Evolutionary conservation across 1,284 basidiomycete genomes (phyloP).

Genomic region (Lignosus rhinocerotis): DNA sequence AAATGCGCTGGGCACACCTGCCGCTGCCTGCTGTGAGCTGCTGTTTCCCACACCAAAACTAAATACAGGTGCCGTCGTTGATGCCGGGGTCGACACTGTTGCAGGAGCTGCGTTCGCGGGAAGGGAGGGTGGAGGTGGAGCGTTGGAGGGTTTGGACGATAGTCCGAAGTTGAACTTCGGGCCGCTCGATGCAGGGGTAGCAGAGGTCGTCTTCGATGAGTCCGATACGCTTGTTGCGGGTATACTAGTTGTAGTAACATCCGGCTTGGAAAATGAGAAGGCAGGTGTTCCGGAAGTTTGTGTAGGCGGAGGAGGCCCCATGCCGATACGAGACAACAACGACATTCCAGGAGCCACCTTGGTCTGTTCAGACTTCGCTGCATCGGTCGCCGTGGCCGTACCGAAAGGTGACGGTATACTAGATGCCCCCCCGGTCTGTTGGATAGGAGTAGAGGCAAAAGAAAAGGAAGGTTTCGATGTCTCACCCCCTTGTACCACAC

Average conservation of each 20-base stretch:
- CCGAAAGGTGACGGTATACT: conserved; percentile 1
- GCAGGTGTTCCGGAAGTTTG: conserved; percentile 13
- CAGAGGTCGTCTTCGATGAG: conserved; percentile 1
- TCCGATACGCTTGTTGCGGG: background rate
- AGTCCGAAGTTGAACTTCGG: conserved; percentile 37
- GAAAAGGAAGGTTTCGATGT: conserved; percentile 17
- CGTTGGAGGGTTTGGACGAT: conserved; percentile 12
- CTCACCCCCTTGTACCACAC: background rate
- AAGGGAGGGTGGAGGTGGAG: conserved; percentile 1
- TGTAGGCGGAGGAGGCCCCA: conserved; percentile 16
- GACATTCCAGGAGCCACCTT: conserved; percentile 22
- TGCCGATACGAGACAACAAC: conserved; percentile 25
- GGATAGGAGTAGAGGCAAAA: conserved; percentile 12
- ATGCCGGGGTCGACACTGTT: conserved; percentile 1
- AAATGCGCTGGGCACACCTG: conserved; percentile 10
- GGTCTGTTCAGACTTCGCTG: conserved; percentile 13
- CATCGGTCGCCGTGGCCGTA: background rate
- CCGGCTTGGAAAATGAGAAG: conserved; percentile 22
- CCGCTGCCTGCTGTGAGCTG: conserved; percentile 9
- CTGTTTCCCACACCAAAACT: conserved; percentile 27
- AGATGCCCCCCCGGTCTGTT: background rate
- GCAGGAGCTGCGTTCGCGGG: conserved; percentile 4
- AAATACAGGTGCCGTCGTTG: conserved; percentile 25
- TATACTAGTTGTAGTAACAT: conserved; percentile 10
- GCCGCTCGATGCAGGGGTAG: conserved; percentile 12